A percentile compares a stretch with the other conserved stretches of the same genome.
These are phyloP conservation scores for Zea luxurians DNA, from an alignment of 176 grass and related monocot species.

Conservation along the genomic window DNA sequence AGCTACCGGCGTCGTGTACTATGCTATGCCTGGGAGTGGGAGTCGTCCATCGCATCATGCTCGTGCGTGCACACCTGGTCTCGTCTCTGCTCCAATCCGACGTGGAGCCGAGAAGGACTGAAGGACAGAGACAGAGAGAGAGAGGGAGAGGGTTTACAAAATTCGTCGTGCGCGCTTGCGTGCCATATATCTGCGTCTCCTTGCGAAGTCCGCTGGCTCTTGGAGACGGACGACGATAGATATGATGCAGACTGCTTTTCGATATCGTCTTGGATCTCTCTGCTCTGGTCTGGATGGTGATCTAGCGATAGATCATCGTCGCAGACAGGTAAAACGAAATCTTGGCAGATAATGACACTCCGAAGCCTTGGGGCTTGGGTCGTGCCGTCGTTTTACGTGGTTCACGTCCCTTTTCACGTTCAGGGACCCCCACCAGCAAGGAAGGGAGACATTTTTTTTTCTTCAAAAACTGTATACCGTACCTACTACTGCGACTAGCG, in stretches of 20 bases:
- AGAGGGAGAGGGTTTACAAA: background rate
- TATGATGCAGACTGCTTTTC: background rate
- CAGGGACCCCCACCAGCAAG: background rate
- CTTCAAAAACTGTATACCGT: too few relatives aligned
- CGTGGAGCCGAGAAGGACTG: slow-evolving; percentile 16
- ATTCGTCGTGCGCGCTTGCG: background rate
- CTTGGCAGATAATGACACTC: background rate
- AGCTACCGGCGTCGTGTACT: background rate
- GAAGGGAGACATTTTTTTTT: background rate
- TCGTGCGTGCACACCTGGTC: slow-evolving; percentile 8
- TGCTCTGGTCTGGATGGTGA: background rate
- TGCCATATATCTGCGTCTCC: too few relatives aligned
- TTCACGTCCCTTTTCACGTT: slow-evolving; percentile 34
- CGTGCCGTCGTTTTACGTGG: slow-evolving; percentile 8
- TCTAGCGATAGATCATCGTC: background rate
- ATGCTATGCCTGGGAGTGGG: background rate
- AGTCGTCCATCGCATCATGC: background rate
- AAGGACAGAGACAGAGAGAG: background rate
- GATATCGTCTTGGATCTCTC: background rate
- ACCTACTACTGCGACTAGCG: background rate
- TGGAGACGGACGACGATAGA: too few relatives aligned
- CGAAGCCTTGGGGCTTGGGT: background rate
- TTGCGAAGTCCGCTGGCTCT: background rate
- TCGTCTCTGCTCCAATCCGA: background rate
- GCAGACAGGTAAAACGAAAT: background rate